Evolutionary conservation across 176 grass and related monocot species (phyloP).

Genomic region (Triticum dicoccoides): DNA sequence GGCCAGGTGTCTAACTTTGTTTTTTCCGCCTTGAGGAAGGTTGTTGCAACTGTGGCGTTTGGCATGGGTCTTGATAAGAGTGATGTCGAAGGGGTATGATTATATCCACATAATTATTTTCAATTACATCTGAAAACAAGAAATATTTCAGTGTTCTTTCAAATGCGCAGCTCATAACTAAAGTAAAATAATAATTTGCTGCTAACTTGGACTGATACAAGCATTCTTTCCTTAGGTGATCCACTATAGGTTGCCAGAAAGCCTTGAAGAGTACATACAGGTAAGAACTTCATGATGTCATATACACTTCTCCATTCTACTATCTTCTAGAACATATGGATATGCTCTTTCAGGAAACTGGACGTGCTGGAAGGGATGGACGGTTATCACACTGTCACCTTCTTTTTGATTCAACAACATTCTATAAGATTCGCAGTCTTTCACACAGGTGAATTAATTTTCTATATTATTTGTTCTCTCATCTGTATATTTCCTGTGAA

Average conservation of each 20-base stretch:
- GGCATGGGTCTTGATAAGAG: slow-evolving; percentile 99
- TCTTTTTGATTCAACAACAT: slow-evolving; percentile 80
- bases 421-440: slow-evolving; percentile 82
- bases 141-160: slow-evolving; percentile 15
- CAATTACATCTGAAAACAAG: background rate
- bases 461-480: background rate
- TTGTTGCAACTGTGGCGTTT: slow-evolving; percentile 96
- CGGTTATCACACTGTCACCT: slow-evolving; percentile 89
- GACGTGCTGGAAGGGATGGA: slow-evolving; percentile 90
- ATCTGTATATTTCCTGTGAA: slow-evolving; percentile 28
- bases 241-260: slow-evolving; percentile 97
- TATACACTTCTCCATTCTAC: slow-evolving; percentile 1
- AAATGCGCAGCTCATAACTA: background rate
- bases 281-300: slow-evolving; percentile 26
- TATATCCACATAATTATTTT: slow-evolving; percentile 20
- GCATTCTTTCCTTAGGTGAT: slow-evolving; percentile 58
- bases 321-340: slow-evolving; percentile 19
- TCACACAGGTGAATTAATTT: slow-evolving; percentile 55
- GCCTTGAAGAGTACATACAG: slow-evolving; percentile 98
- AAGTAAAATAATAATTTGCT: slow-evolving; percentile 10
- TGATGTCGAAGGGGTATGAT: slow-evolving; percentile 88
- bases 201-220: slow-evolving; percentile 32
- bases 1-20: slow-evolving; percentile 11
- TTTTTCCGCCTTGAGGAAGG: slow-evolving; percentile 30
- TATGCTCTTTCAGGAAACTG: slow-evolving; percentile 81